phyloP scores from a whole-genome alignment of 1,139 yeast species.

The Zygosaccharomyces sapae region DNA sequence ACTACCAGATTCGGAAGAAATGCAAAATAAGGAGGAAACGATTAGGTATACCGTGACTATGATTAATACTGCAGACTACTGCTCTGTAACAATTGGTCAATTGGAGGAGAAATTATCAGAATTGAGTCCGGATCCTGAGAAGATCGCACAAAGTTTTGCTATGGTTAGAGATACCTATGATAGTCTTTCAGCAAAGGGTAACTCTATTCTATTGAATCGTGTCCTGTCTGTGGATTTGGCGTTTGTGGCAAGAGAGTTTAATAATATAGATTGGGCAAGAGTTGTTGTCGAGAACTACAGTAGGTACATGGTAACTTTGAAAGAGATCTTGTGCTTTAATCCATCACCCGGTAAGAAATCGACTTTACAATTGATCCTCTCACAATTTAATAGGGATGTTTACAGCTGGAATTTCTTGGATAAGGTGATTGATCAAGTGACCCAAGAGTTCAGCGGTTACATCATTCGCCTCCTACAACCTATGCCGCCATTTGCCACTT shows the following conservation, averaged over 20 bases:
- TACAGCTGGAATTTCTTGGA: slow-evolving; percentile 73
- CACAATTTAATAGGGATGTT: slow-evolving; percentile 63
- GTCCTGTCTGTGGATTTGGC: slow-evolving; percentile 55
- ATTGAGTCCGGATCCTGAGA: slow-evolving; percentile 42
- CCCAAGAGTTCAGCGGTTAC: slow-evolving; percentile 53
- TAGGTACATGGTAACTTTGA: slow-evolving; percentile 59
- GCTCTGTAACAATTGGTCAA: slow-evolving; percentile 72
- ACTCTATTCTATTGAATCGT: slow-evolving; percentile 54
- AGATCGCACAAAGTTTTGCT: slow-evolving; percentile 48
- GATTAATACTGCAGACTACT: slow-evolving; percentile 85
- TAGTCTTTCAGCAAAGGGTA: slow-evolving; percentile 55
- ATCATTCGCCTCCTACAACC: slow-evolving; percentile 46
- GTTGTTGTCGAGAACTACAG: slow-evolving; percentile 68
- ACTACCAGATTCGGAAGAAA: slow-evolving; percentile 32
- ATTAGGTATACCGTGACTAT: slow-evolving; percentile 65
- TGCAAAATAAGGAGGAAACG: slow-evolving; percentile 50
- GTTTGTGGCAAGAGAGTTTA: slow-evolving; percentile 80
- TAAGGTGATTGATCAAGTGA: slow-evolving; percentile 63
- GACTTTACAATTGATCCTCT: slow-evolving; percentile 43
- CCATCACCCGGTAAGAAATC: slow-evolving; percentile 16
- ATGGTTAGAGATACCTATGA: slow-evolving; percentile 53
- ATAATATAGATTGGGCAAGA: slow-evolving; percentile 70
- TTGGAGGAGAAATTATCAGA: slow-evolving; percentile 61
- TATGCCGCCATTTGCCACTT: slow-evolving; percentile 25
- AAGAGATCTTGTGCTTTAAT: slow-evolving; percentile 45